Evolutionary conservation across 2,329 filamentous ascomycete species (phyloP), one percentile per base, ranked within the genome.

Genomic region (Cladosporium sp.): DNA sequence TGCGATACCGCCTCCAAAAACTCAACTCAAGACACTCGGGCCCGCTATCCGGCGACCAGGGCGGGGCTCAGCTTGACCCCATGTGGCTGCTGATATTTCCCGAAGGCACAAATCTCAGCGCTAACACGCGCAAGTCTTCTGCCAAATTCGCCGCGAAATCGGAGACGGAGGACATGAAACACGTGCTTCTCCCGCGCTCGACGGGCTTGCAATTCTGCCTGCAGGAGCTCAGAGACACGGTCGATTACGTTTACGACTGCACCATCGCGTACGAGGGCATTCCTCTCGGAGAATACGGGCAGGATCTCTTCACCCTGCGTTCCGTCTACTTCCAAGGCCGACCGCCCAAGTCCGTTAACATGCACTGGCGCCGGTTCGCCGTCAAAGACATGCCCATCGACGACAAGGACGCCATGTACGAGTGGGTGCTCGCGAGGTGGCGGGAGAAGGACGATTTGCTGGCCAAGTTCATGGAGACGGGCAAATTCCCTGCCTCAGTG

Each of bases 201-300:
- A 93, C 88, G 0, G 89, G 89, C 41, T 81, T 88, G 56, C 86
- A 81, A 17, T 95, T 89, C 63, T 92, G 87, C 62, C 73, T 95
- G 30, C 83, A 83, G 53, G 85, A 95, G 69, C 74, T 95, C 9
- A 80, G 82, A 61, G 80, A 77, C 6, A 85, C 85, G 0, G 80
- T 93, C 0, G 87, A 92, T 4, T 95, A 87, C 65, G 76, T 95
- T 13, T 95, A 95, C 64, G 89, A 95, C 71, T 96, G 92, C 70
- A 97, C 93, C 0, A 83, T 99, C 50, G 91, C 89, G 12, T 99
- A 99, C 66, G 92, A 96, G 70, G 93, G 92, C 27, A 82, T 96
- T 43, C 87, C 88, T 85, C 92, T 80, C 77, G 73, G 73, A 41
- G 78, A 85, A 62, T 96, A 84, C 59, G 91, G 90, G 20, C 89